Evolutionary conservation across 441 rosid genomes (phyloP).

Genomic region (Capsella rubella): DNA sequence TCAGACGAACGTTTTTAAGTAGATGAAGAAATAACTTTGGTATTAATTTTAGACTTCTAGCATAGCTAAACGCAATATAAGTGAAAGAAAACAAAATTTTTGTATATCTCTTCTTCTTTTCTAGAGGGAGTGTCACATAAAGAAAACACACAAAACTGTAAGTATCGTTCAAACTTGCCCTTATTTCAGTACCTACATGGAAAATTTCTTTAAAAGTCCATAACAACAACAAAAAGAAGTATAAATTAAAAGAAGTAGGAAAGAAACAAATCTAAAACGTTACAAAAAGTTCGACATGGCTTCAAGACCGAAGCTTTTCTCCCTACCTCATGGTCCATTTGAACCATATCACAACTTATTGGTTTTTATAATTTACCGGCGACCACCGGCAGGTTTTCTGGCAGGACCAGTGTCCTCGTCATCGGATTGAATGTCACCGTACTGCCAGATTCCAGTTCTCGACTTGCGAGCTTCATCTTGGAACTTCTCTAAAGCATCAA

Average conservation of each 20-base stretch:
- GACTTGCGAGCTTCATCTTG: constrained; percentile 82
- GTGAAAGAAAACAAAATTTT: not conserved
- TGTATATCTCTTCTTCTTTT: too few species aligned
- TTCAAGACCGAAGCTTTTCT: constrained; percentile 13
- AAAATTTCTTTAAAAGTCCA: constrained; percentile 13
- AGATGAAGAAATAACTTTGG: too few species aligned
- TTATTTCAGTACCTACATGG: constrained; percentile 34
- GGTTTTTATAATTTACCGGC: constrained; percentile 49
- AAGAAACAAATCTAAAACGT: constrained; percentile 19
- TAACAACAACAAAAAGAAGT: not conserved
- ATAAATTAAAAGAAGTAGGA: constrained; percentile 7
- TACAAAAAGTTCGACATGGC: constrained; percentile 29
- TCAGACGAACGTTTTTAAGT: not conserved
- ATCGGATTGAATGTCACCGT: constrained; percentile 91
- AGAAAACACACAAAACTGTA: not conserved
- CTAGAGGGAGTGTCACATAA: not conserved
- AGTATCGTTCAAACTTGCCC: constrained; percentile 33
- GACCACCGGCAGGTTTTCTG: constrained; percentile 58
- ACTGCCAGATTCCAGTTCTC: constrained; percentile 87
- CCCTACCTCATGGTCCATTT: constrained; percentile 36
- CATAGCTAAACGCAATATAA: too few species aligned
- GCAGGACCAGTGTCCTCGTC: constrained; percentile 82
- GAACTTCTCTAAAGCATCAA: constrained; percentile 79
- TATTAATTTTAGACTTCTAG: too few species aligned
- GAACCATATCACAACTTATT: constrained; percentile 23